Evolutionary conservation across 2,329 filamentous ascomycete genomes (phyloP), one percentile per base, ranked within the genome.

Genomic region (Hymenotorrendiella dingleyae): DNA sequence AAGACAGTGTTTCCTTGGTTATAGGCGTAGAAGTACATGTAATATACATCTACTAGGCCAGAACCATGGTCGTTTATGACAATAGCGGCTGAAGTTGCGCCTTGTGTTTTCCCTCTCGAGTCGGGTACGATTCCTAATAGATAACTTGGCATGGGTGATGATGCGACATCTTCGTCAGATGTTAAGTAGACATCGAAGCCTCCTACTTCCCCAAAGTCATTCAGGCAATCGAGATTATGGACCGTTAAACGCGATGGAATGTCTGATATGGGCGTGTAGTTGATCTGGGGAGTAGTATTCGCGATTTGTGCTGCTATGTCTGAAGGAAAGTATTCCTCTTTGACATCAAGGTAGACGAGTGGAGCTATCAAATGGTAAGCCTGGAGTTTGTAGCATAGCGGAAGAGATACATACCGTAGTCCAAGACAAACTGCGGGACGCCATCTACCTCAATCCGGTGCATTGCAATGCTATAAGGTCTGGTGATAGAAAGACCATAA

Each of bases 61-160:
- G 71, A 70, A 33, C 70, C 73, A 46, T 79, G 76, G 50, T 80
- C 69, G 42, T 71, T 73, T 4, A 80, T 68, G 16, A 85, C 72
- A 23, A 84, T 69, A 0, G 68, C 67, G 27, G 68, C 68, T 4
- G 70, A 70, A 3, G 68, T 66, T 3, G 72, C 73, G 27, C 67
- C 64, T 1, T 67, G 58, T 0, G 73, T 80, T 43, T 70, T 67
- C 6, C 76, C 75, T 5, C 62, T 59, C 7, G 54, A 54, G 53
- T 77, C 67, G 0, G 80, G 79, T 6, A 62, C 64, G 1, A 74
- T 69, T 16, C 80, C 81, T 22, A 67, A 53, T 32, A 75, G 65
- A 69, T 70, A 76, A 7, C 57, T 30, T 3, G 71, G 71, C 6
- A 64, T 32, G 3, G 71, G 71, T 6, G 64, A 56, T 3, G 64